Conservation (phyloP, 441 rosid genomes). For the Iberis amara region DNA sequence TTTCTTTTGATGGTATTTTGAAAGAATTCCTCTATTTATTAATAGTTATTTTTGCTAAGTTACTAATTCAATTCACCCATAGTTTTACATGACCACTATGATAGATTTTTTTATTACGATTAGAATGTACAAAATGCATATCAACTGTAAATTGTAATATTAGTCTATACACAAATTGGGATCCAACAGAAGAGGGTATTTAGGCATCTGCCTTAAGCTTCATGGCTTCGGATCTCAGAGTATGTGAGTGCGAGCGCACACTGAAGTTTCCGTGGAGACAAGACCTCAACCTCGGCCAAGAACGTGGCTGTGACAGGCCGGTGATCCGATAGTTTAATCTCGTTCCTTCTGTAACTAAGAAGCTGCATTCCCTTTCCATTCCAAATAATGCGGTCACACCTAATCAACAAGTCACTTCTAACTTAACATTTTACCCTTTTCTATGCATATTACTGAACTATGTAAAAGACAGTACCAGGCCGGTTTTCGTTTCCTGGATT, state of each 20-base stretch:
- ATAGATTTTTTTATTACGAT: too few species aligned
- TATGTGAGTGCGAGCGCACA: conserved; percentile 68
- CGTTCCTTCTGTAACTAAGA: conserved; percentile 58
- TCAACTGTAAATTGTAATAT: not conserved
- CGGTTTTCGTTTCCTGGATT: conserved; percentile 73
- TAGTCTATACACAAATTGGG: too few species aligned
- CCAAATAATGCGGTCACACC: conserved; percentile 94
- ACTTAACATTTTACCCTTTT: too few species aligned
- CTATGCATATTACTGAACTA: too few species aligned
- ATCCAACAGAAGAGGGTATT: not conserved
- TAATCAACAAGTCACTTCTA: too few species aligned
- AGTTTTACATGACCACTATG: too few species aligned
- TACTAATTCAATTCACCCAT: too few species aligned
- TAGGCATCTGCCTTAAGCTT: conserved; percentile 5
- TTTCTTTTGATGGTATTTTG: too few species aligned
- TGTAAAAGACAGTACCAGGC: conserved; percentile 76
- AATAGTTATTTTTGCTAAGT: too few species aligned
- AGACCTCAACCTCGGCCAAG: conserved; percentile 75
- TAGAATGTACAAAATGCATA: not conserved
- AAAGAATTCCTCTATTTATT: too few species aligned
- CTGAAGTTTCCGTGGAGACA: conserved; percentile 62
- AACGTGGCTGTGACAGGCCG: conserved; percentile 83
- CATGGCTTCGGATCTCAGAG: conserved; percentile 47
- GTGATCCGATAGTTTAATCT: conserved; percentile 76
- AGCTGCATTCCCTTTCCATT: conserved; percentile 75